phyloP scores from a whole-genome alignment of 148 eudicot genomes.

The Silene conica region DNA sequence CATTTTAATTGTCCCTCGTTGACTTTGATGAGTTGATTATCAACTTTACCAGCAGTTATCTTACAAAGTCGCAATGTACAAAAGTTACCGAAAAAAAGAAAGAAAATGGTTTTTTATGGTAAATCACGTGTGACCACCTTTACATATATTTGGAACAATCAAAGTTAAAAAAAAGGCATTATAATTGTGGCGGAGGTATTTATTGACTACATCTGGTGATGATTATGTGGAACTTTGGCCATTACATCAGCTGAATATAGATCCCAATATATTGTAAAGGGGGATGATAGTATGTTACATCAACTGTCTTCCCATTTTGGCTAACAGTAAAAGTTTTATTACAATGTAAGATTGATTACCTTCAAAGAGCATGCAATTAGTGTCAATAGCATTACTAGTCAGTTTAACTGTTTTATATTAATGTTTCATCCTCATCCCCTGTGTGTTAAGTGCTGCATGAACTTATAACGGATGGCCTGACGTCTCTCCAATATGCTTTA shows the following conservation, averaged over 20 bases:
- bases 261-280: background rate
- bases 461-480: background rate
- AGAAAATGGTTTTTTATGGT: background rate
- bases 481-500: background rate
- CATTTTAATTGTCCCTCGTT: too few species aligned
- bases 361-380: background rate
- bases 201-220: background rate
- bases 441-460: background rate
- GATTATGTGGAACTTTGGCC: background rate
- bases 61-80: too few species aligned
- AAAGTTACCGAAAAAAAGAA: too few species aligned
- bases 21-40: too few species aligned
- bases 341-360: background rate
- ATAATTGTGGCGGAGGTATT: background rate
- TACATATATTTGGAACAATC: background rate
- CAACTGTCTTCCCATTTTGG: too few species aligned
- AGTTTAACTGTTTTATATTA: too few species aligned
- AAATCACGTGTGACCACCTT: too few species aligned
- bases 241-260: background rate
- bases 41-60: background rate
- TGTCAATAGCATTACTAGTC: background rate
- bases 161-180: too few species aligned
- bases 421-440: background rate
- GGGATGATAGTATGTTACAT: background rate
- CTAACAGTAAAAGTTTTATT: too few species aligned